Evolutionary conservation across 805 yeast species (phyloP).

Genomic region (Saccharomycopsis babjevae): DNA sequence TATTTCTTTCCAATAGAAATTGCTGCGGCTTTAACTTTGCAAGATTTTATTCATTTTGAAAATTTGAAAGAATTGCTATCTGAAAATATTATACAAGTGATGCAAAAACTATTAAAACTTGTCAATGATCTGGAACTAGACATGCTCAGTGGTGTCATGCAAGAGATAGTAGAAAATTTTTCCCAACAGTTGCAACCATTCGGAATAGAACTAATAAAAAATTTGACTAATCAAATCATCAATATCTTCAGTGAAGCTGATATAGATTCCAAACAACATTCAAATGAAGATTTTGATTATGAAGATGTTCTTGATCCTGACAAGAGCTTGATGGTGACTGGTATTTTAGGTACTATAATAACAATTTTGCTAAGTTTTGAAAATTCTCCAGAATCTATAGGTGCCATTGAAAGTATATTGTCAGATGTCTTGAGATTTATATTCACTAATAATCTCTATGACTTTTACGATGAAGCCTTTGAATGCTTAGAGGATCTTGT

Average conservation of each 20-base stretch:
- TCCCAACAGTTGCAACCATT: constrained; percentile 86
- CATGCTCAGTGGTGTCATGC: constrained; percentile 81
- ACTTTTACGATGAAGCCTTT: constrained; percentile 66
- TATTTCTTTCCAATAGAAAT: constrained; percentile 64
- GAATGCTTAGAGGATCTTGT: constrained; percentile 67
- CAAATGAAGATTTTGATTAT: not conserved
- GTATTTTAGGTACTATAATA: constrained; percentile 70
- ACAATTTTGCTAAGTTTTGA: constrained; percentile 79
- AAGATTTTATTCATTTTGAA: constrained; percentile 58
- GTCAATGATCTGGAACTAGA: constrained; percentile 82
- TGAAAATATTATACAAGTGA: constrained; percentile 61
- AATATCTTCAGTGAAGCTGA: constrained; percentile 53
- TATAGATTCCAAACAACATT: not conserved
- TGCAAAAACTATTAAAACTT: constrained; percentile 66
- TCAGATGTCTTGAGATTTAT: constrained; percentile 62
- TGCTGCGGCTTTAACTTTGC: constrained; percentile 78
- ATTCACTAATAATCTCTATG: constrained; percentile 53
- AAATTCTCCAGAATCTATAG: constrained; percentile 58
- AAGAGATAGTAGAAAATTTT: constrained; percentile 85
- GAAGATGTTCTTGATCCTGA: constrained; percentile 44
- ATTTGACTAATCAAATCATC: constrained; percentile 65
- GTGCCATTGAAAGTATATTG: constrained; percentile 53
- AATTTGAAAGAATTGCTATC: constrained; percentile 57
- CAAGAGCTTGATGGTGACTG: constrained; percentile 73
- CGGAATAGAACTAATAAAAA: constrained; percentile 57